Evolutionary conservation across 208 protist genomes (phyloP).

Genomic region (Herpetomonas samuelpessoai): DNA sequence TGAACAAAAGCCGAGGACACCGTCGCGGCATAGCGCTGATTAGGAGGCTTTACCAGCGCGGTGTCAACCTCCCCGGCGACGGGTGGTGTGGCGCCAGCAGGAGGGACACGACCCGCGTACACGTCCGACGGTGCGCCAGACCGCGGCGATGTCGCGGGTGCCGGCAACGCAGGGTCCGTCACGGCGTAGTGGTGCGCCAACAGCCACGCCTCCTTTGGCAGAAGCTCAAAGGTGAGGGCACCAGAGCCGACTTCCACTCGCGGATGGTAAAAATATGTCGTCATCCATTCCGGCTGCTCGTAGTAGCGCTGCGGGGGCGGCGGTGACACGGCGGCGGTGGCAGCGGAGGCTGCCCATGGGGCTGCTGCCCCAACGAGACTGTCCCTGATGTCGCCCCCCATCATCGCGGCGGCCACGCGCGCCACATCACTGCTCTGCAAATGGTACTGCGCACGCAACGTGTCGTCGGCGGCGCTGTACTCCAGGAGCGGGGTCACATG

Average conservation of each 20-base stretch:
- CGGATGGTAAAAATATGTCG: constrained; percentile 70
- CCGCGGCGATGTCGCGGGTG: neutral
- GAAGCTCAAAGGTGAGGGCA: constrained; percentile 52
- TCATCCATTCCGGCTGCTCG: constrained; percentile 68
- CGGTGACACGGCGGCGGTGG: too few species aligned
- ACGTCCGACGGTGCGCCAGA: too few species aligned
- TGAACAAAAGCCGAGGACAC: constrained; percentile 19
- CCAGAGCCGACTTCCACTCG: constrained; percentile 25
- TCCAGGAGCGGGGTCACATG: constrained; percentile 79
- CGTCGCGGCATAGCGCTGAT: constrained; percentile 9
- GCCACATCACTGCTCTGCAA: constrained; percentile 18
- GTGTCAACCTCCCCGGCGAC: neutral
- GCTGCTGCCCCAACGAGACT: neutral
- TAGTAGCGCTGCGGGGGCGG: constrained; percentile 31
- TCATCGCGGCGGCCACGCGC: neutral
- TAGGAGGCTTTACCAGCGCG: neutral
- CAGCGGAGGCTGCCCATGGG: too few species aligned
- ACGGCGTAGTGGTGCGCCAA: constrained; percentile 12
- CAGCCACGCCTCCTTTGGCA: constrained; percentile 71
- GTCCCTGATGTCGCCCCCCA: neutral
- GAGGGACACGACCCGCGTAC: neutral
- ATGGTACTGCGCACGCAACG: constrained; percentile 72
- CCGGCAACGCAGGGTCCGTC: neutral
- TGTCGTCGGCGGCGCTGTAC: constrained; percentile 56
- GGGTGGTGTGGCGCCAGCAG: neutral